A percentile compares a stretch with the other conserved stretches of the same genome.
Evolutionary conservation across 2,329 filamentous ascomycete genomes (phyloP).

Genomic region (Rhytidhysteron rufulum): DNA sequence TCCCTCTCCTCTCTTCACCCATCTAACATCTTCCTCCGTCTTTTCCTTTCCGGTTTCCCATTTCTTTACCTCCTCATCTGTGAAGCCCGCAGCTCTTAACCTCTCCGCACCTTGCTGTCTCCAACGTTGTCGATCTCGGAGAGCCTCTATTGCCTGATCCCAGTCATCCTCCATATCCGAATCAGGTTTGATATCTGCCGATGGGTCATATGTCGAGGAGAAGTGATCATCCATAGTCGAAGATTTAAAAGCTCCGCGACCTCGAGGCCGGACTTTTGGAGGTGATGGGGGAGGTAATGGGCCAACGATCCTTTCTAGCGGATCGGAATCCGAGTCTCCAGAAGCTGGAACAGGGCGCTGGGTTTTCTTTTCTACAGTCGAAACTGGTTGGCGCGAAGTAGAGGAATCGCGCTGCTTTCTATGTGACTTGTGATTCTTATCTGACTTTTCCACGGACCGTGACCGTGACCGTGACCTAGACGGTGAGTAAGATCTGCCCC

Average conservation of each 20-base stretch:
- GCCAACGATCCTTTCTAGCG: constrained; percentile 72
- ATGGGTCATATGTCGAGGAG: constrained; percentile 59
- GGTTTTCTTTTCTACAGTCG: background rate
- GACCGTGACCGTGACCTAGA: constrained; percentile 13
- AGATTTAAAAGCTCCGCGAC: constrained; percentile 62
- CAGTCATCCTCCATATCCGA: constrained; percentile 61
- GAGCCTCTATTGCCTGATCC: constrained; percentile 74
- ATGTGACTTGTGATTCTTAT: constrained; percentile 2
- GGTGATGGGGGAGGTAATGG: constrained; percentile 57
- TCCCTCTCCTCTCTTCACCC: constrained; percentile 66
- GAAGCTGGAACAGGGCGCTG: constrained; percentile 5
- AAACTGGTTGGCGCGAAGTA: constrained; percentile 1
- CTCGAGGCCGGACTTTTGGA: constrained; percentile 53
- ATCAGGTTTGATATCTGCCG: constrained; percentile 51
- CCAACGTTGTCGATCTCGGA: constrained; percentile 77
- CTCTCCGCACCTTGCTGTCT: constrained; percentile 71
- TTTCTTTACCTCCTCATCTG: constrained; percentile 67
- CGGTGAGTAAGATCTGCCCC: constrained; percentile 14
- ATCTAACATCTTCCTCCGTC: constrained; percentile 65
- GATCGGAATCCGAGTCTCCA: constrained; percentile 57
- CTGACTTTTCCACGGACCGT: constrained; percentile 9
- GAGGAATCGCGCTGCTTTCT: constrained; percentile 9
- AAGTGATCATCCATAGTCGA: constrained; percentile 80
- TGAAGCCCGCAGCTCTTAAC: constrained; percentile 73
- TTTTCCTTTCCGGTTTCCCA: constrained; percentile 64